These are phyloP conservation scores for Yarrowia galli DNA, from an alignment of 1,139 yeast species.

Conservation along the genomic window DNA sequence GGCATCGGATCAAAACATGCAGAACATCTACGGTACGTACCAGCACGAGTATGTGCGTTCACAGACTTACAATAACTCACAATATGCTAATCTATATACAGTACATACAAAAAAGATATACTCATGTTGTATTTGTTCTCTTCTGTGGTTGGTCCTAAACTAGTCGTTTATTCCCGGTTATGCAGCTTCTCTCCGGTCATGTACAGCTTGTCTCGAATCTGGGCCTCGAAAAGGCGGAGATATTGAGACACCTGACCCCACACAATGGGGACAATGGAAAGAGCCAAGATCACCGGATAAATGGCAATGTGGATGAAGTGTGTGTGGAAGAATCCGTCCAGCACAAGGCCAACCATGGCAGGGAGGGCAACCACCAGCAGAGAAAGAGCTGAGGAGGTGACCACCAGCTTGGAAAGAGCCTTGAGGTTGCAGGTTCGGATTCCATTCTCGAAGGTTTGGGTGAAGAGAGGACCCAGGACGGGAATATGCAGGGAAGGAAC, in stretches of 20 bases:
- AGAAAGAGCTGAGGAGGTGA: neutral
- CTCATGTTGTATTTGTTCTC: neutral
- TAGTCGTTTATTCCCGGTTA: slow-evolving; percentile 44
- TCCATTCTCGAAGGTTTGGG: slow-evolving; percentile 9
- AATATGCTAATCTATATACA: slow-evolving; percentile 31
- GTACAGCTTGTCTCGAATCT: slow-evolving; percentile 50
- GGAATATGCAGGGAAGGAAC: slow-evolving; percentile 14
- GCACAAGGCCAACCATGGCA: neutral
- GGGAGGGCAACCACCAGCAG: slow-evolving; percentile 9
- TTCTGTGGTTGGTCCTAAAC: neutral
- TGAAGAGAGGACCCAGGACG: slow-evolving; percentile 7
- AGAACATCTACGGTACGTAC: no score
- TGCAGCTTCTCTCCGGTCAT: slow-evolving; percentile 51
- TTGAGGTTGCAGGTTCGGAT: slow-evolving; percentile 8
- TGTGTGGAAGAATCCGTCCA: slow-evolving; percentile 40
- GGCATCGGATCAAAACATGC: no score
- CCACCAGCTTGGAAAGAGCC: neutral
- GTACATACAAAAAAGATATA: slow-evolving; percentile 15
- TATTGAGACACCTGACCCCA: slow-evolving; percentile 23
- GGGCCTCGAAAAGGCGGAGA: slow-evolving; percentile 40
- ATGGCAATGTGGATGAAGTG: slow-evolving; percentile 39
- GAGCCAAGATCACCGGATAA: slow-evolving; percentile 41
- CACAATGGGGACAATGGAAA: slow-evolving; percentile 37
- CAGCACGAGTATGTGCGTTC: no score
- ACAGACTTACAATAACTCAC: neutral